phyloP scores from a whole-genome alignment of 441 rosid genomes.

The Erodium moschatum region DNA sequence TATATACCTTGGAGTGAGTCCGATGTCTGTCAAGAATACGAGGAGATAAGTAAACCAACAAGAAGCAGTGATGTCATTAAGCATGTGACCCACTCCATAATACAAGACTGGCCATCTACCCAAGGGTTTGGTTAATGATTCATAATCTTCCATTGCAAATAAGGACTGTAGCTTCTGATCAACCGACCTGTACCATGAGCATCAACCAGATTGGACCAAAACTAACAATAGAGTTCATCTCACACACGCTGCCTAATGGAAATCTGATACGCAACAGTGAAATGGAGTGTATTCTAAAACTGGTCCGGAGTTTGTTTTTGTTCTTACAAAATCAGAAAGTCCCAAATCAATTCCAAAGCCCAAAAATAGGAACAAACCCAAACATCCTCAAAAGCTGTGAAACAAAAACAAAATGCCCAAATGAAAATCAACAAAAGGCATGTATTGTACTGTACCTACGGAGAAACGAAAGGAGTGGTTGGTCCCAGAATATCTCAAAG shows the following conservation, averaged over 20 bases:
- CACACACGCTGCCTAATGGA: neutral
- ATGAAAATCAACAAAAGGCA: constrained; percentile 1
- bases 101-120: constrained; percentile 64
- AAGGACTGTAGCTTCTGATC: neutral
- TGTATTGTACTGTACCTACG: neutral
- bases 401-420: neutral
- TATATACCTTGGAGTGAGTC: constrained; percentile 63
- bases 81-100: constrained; percentile 93
- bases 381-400: neutral
- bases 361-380: neutral
- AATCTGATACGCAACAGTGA: neutral
- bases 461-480: neutral
- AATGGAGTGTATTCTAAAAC: neutral
- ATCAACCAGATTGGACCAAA: neutral
- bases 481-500: neutral
- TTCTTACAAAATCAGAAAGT: neutral
- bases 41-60: constrained; percentile 97
- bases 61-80: constrained; percentile 88
- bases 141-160: constrained; percentile 32
- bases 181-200: constrained; percentile 13
- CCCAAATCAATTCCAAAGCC: neutral
- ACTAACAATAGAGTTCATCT: neutral
- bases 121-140: constrained; percentile 40
- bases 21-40: constrained; percentile 71
- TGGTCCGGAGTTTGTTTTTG: neutral